Evolutionary conservation across 768 basidiomycete species (phyloP).

Genomic region (Pleurotus tuber-regium): DNA sequence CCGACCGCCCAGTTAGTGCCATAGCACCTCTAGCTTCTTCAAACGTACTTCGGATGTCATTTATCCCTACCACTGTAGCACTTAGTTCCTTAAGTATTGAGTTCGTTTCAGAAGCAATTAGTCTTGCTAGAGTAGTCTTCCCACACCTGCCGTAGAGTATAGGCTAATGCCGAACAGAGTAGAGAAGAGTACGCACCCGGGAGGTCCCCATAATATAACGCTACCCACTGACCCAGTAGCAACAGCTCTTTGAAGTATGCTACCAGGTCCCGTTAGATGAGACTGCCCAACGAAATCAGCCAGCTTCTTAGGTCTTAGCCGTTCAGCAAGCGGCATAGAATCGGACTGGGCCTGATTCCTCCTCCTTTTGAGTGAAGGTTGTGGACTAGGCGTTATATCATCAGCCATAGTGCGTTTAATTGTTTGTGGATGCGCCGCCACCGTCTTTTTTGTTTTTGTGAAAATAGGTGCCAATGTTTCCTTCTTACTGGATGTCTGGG

Average conservation of each 20-base stretch:
- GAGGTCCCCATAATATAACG: slow-evolving; percentile 74
- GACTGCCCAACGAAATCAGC: slow-evolving; percentile 72
- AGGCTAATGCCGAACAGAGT: neutral
- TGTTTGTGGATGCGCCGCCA: neutral
- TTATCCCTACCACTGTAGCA: slow-evolving; percentile 66
- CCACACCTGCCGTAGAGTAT: slow-evolving; percentile 44
- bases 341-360: slow-evolving; percentile 16
- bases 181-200: slow-evolving; percentile 40
- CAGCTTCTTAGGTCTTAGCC: slow-evolving; percentile 60
- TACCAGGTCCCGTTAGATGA: slow-evolving; percentile 57
- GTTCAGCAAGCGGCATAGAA: slow-evolving; percentile 66
- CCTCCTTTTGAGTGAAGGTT: neutral
- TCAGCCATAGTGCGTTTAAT: neutral
- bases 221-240: slow-evolving; percentile 53
- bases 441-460: neutral
- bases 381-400: neutral
- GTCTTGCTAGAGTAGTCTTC: slow-evolving; percentile 73
- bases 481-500: neutral
- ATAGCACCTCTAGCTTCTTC: slow-evolving; percentile 73
- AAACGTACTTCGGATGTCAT: slow-evolving; percentile 69
- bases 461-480: slow-evolving; percentile 3
- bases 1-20: slow-evolving; percentile 61
- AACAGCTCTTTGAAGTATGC: slow-evolving; percentile 52
- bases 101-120: slow-evolving; percentile 59
- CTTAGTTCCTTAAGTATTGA: slow-evolving; percentile 74